These are phyloP conservation scores for Kurtzmaniella cleridarum DNA, from an alignment of 805 yeast species.

Conservation along the genomic window DNA sequence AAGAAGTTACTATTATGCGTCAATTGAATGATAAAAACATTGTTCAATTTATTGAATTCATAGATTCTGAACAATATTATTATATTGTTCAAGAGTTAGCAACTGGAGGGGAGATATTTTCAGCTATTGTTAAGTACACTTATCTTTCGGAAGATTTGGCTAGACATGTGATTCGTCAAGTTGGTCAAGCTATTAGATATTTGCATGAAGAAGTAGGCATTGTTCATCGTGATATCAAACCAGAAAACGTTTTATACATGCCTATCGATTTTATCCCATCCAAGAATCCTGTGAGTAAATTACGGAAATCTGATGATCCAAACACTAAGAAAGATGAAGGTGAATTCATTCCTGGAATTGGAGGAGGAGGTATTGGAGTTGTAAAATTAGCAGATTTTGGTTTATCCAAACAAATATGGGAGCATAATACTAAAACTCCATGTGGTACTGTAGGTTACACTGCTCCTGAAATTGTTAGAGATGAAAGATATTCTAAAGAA, in stretches of 20 bases:
- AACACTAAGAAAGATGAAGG: conserved; percentile 82
- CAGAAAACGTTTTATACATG: conserved; percentile 67
- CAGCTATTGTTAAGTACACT: conserved; percentile 61
- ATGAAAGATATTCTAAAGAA: conserved; percentile 84
- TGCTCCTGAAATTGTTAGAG: conserved; percentile 96
- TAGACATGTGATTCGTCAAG: conserved; percentile 58
- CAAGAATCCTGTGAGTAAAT: conserved; percentile 24
- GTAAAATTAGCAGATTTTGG: conserved; percentile 97
- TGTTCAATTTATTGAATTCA: conserved; percentile 59
- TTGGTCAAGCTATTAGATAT: conserved; percentile 60
- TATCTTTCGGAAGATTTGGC: conserved; percentile 62
- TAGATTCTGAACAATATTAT: conserved; percentile 56
- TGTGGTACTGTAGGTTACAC: conserved; percentile 99
- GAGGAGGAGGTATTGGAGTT: conserved; percentile 88
- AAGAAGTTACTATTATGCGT: conserved; percentile 75
- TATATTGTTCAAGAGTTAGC: conserved; percentile 69
- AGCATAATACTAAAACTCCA: conserved; percentile 88
- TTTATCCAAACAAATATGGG: conserved; percentile 83
- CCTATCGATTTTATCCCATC: conserved; percentile 52
- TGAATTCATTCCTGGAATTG: conserved; percentile 67
- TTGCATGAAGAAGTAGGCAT: conserved; percentile 70
- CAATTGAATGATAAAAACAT: conserved; percentile 60
- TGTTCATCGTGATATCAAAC: conserved; percentile 80
- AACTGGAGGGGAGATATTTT: conserved; percentile 73
- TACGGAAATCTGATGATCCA: conserved; percentile 65